These are phyloP conservation scores for Beauveria medogensis DNA, from an alignment of 2,329 filamentous ascomycete species.

Conservation along the genomic window DNA sequence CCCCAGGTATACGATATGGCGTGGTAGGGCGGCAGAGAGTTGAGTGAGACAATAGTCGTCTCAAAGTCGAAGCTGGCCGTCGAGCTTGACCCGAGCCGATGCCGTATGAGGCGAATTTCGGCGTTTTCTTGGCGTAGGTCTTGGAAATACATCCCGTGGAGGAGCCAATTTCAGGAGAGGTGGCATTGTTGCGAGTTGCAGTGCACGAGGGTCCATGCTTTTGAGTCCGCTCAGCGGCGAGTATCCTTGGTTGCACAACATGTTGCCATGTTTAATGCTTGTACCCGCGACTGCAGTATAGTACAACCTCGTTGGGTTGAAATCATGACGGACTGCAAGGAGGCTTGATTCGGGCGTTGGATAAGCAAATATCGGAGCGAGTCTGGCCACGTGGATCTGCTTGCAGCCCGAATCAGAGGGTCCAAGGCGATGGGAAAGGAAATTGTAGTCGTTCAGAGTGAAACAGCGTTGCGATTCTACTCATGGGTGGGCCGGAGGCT, in stretches of 20 bases:
- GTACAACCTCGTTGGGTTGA: not conserved
- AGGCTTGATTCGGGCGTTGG: not conserved
- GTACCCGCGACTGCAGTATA: not conserved
- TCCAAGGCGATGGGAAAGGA: not conserved
- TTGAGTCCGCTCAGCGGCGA: not conserved
- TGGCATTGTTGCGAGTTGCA: not conserved
- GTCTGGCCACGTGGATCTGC: not conserved
- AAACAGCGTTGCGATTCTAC: not conserved
- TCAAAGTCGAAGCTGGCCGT: not conserved
- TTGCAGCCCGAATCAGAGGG: not conserved
- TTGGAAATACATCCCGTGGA: not conserved
- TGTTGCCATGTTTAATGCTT: not conserved
- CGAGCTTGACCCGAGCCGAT: not conserved
- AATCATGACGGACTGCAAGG: not conserved
- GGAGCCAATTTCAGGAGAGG: not conserved
- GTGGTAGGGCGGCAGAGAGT: not conserved
- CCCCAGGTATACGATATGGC: slow-evolving; percentile 1
- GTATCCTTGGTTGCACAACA: not conserved
- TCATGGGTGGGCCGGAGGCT: not conserved
- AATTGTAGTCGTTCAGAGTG: not conserved
- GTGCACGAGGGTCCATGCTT: no score
- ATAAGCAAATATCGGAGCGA: not conserved
- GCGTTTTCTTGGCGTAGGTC: not conserved
- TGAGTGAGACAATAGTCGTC: not conserved
- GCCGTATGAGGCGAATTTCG: not conserved